Evolutionary conservation across 2,329 filamentous ascomycete genomes (phyloP).

Genomic region (Alternaria viburni): DNA sequence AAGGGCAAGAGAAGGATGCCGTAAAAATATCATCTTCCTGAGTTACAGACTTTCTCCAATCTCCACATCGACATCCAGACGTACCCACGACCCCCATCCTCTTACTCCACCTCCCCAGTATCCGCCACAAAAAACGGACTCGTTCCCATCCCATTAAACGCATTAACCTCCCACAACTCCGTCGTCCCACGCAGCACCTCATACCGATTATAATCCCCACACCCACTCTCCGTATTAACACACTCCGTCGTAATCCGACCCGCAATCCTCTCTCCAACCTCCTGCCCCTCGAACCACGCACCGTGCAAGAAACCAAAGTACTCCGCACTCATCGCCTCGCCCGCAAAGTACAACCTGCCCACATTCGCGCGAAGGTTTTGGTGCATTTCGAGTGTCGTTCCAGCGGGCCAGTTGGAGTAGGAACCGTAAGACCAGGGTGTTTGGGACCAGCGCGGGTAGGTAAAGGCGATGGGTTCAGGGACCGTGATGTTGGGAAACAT

Average conservation of each 20-base stretch:
- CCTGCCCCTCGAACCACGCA: conserved; percentile 46
- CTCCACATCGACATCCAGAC: not conserved
- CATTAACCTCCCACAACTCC: conserved; percentile 32
- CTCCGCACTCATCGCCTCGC: conserved; percentile 66
- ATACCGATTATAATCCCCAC: conserved; percentile 37
- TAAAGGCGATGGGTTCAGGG: conserved; percentile 66
- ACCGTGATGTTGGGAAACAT: conserved; percentile 67
- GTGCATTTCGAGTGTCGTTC: conserved; percentile 68
- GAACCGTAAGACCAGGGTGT: conserved; percentile 63
- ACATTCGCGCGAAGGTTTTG: conserved; percentile 72
- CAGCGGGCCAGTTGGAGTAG: conserved; percentile 72
- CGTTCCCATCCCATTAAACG: conserved; percentile 38
- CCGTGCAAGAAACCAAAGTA: conserved; percentile 71
- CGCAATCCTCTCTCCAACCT: conserved; percentile 41
- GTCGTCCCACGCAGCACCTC: conserved; percentile 43
- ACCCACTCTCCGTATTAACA: conserved; percentile 29
- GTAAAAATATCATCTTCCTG: not conserved
- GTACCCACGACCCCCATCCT: not conserved
- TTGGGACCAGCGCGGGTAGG: conserved; percentile 65
- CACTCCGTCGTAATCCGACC: conserved; percentile 34
- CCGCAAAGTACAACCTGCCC: conserved; percentile 67
- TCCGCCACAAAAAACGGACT: conserved; percentile 33
- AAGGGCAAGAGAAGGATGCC: not conserved
- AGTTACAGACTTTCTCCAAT: not conserved
- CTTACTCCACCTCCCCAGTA: not conserved